These are phyloP conservation scores for Starmerella geochares DNA, from an alignment of 805 yeast species.

Conservation along the genomic window DNA sequence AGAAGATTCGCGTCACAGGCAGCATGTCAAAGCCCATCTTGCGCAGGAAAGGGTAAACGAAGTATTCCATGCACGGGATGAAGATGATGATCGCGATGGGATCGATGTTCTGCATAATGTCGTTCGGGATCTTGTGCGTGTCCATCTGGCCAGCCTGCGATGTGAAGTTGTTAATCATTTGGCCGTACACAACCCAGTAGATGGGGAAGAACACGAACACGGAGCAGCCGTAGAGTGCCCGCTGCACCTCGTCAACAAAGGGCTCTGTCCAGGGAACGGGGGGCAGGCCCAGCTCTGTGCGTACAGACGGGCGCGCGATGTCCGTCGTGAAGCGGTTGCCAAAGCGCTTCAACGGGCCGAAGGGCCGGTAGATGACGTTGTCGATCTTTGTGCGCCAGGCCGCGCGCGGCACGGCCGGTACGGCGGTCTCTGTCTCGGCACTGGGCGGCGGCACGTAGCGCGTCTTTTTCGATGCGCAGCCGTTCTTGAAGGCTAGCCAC, in stretches of 20 bases:
- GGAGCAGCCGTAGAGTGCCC: slow-evolving; percentile 60
- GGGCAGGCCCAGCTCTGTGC: slow-evolving; percentile 37
- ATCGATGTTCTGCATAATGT: slow-evolving; percentile 64
- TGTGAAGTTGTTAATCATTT: slow-evolving; percentile 62
- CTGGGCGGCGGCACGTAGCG: slow-evolving; percentile 10
- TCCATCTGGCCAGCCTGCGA: slow-evolving; percentile 69
- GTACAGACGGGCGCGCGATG: slow-evolving; percentile 48
- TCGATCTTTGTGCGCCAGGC: slow-evolving; percentile 6
- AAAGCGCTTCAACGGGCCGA: slow-evolving; percentile 17
- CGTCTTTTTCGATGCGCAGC: slow-evolving; percentile 28
- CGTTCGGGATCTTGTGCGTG: slow-evolving; percentile 69
- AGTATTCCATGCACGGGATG: slow-evolving; percentile 58
- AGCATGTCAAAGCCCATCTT: slow-evolving; percentile 44
- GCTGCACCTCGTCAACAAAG: slow-evolving; percentile 62
- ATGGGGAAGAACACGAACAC: slow-evolving; percentile 62
- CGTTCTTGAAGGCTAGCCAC: slow-evolving; percentile 39
- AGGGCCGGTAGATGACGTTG: slow-evolving; percentile 11
- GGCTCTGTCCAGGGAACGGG: slow-evolving; percentile 50
- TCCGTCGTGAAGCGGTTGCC: slow-evolving; percentile 33
- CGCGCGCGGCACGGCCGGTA: slow-evolving; percentile 3
- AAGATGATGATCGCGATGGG: slow-evolving; percentile 67
- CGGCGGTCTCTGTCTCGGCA: slow-evolving; percentile 6
- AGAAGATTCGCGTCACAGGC: slow-evolving; percentile 61
- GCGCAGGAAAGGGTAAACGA: slow-evolving; percentile 47
- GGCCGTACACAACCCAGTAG: slow-evolving; percentile 65